A percentile compares a stretch with the other conserved stretches of the same genome.
These are phyloP conservation scores for Lipomyces orientalis DNA, from an alignment of 805 yeast species.

Conservation along the genomic window DNA sequence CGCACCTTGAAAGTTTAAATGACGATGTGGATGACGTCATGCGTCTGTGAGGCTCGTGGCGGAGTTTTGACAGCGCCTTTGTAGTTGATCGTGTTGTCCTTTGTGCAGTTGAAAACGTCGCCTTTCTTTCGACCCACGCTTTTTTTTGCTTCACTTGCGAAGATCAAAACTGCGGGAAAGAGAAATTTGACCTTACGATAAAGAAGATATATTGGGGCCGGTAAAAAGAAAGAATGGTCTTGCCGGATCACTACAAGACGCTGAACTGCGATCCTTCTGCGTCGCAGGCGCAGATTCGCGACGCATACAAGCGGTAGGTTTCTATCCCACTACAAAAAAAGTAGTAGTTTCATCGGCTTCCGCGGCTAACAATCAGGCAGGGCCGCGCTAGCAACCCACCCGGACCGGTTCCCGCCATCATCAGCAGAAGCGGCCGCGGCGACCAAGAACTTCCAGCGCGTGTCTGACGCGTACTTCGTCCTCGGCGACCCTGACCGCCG, in stretches of 20 bases:
- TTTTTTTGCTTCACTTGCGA: too few relatives aligned
- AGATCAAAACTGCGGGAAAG: too few relatives aligned
- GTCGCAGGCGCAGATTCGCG: slow-evolving; percentile 32
- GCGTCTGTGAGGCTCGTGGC: not conserved
- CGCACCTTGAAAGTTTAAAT: not conserved
- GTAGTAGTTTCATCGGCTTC: not conserved
- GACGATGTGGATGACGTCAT: not conserved
- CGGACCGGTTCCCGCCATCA: slow-evolving; percentile 35
- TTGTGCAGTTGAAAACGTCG: too few relatives aligned
- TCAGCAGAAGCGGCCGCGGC: slow-evolving; percentile 31
- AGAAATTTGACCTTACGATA: too few relatives aligned
- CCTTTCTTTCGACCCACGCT: too few relatives aligned
- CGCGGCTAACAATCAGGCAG: slow-evolving; percentile 9
- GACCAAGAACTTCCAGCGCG: slow-evolving; percentile 35
- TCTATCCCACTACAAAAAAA: not conserved
- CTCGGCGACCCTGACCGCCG: slow-evolving; percentile 35
- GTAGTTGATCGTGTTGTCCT: not conserved
- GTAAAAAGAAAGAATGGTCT: not conserved
- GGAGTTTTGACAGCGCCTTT: not conserved
- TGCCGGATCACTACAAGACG: slow-evolving; percentile 32
- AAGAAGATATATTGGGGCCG: not conserved
- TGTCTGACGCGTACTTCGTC: slow-evolving; percentile 39
- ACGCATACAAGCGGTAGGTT: slow-evolving; percentile 35
- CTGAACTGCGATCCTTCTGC: slow-evolving; percentile 25
- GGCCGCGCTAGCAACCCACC: slow-evolving; percentile 39